phyloP scores from a whole-genome alignment of 176 grass and related monocot species.

The Carex myosuroides region DNA sequence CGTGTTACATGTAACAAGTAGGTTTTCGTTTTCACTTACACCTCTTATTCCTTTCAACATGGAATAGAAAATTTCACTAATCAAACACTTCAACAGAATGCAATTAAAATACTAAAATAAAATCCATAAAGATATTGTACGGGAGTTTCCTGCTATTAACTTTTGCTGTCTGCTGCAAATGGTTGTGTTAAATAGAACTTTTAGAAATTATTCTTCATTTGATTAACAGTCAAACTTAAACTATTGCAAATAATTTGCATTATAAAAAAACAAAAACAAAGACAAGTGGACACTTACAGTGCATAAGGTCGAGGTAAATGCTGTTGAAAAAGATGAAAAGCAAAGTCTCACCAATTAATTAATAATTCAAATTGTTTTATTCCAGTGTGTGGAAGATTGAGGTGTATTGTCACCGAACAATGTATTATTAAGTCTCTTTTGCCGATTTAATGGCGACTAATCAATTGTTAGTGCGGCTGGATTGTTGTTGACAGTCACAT shows the following conservation, averaged over 20 bases:
- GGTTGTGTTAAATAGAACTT: neutral
- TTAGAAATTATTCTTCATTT: slow-evolving; percentile 24
- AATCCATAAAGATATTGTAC: slow-evolving; percentile 10
- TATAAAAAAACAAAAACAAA: neutral
- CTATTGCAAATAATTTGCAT: neutral
- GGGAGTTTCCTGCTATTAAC: neutral
- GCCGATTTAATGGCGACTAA: slow-evolving; percentile 16
- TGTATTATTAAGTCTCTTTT: slow-evolving; percentile 18
- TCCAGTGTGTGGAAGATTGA: slow-evolving; percentile 24
- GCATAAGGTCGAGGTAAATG: neutral
- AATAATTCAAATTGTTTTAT: slow-evolving; percentile 18
- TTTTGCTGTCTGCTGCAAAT: neutral
- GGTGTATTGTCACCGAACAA: slow-evolving; percentile 27
- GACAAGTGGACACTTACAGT: slow-evolving; percentile 14
- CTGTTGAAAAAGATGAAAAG: slow-evolving; percentile 15
- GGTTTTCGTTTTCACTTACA: neutral
- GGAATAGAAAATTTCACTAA: neutral
- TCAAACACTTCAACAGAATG: neutral
- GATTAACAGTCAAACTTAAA: slow-evolving; percentile 25
- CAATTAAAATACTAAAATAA: neutral
- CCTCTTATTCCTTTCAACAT: neutral
- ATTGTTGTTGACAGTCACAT: slow-evolving; percentile 28
- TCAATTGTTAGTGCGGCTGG: slow-evolving; percentile 24
- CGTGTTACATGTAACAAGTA: no score
- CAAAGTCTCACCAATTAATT: neutral